A percentile compares a stretch with the other conserved stretches of the same genome.
These are phyloP conservation scores for Coemansia guatemalensis DNA, from an alignment of 192 early-diverging fungal species.

Conservation along the genomic window DNA sequence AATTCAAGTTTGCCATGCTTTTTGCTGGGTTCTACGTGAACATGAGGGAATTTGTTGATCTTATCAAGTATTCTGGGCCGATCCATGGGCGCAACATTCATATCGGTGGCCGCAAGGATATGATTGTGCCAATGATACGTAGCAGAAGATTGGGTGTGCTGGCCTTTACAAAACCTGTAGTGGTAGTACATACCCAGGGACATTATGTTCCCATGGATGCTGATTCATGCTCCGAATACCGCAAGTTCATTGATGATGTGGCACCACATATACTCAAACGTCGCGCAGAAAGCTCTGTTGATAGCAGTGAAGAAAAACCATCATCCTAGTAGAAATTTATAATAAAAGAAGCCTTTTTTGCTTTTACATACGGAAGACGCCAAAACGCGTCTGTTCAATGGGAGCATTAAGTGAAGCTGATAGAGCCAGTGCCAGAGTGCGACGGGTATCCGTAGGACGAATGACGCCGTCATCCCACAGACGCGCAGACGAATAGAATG, in stretches of 20 bases:
- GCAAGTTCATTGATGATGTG: background rate
- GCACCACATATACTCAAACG: no score
- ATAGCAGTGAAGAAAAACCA: background rate
- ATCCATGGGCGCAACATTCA: slow-evolving; percentile 9
- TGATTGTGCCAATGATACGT: slow-evolving; percentile 23
- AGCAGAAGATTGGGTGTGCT: slow-evolving; percentile 17
- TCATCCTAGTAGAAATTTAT: background rate
- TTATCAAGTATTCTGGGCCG: background rate
- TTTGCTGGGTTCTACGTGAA: slow-evolving; percentile 32
- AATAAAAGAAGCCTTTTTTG: slow-evolving; percentile 1
- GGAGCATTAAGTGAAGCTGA: slow-evolving; percentile 76
- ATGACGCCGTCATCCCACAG: slow-evolving; percentile 97
- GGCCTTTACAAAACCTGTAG: slow-evolving; percentile 15
- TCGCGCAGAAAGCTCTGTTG: no score
- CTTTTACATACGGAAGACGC: slow-evolving; percentile 94
- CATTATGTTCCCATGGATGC: slow-evolving; percentile 44
- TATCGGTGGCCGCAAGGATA: slow-evolving; percentile 24
- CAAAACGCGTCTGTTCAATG: slow-evolving; percentile 75
- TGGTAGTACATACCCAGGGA: slow-evolving; percentile 24
- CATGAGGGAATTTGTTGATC: slow-evolving; percentile 13
- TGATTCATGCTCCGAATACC: slow-evolving; percentile 9
- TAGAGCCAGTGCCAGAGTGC: slow-evolving; percentile 81
- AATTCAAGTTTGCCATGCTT: slow-evolving; percentile 21
- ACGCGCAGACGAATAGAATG: slow-evolving; percentile 86
- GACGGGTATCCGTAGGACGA: slow-evolving; percentile 82